Evolutionary conservation across 768 basidiomycete genomes (phyloP).

Genomic region (Kondoa malvinella): DNA sequence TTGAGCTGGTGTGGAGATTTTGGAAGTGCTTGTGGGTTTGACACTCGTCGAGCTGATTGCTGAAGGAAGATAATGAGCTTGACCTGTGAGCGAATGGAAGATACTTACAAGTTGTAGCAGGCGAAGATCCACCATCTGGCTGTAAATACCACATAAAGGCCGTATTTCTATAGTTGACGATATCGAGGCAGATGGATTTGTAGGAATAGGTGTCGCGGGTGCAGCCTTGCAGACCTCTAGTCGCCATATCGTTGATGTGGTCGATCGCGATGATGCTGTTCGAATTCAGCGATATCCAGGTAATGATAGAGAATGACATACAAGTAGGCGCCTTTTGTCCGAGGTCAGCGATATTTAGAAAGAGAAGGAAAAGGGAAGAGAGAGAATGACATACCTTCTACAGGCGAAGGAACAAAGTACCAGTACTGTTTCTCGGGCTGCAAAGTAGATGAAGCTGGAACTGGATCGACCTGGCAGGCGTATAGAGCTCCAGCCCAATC

Average conservation of each 20-base stretch:
- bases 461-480: background rate
- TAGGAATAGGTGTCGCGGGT: background rate
- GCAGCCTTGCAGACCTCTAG: background rate
- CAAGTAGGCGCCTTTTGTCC: background rate
- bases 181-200: slow-evolving; percentile 1
- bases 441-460: background rate
- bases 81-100: background rate
- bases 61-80: background rate
- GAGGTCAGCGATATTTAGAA: background rate
- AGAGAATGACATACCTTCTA: background rate
- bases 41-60: background rate
- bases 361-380: background rate
- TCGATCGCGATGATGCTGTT: slow-evolving; percentile 2
- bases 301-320: background rate
- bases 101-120: background rate
- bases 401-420: background rate
- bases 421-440: background rate
- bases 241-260: slow-evolving; percentile 5
- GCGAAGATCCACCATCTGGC: background rate
- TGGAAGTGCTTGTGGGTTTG: no score
- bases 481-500: background rate
- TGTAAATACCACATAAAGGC: background rate
- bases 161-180: background rate
- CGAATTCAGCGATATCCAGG: background rate
- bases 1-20: no score